phyloP scores from a whole-genome alignment of 371 early-diverging fungal genomes.

The Phascolomyces articulosus region DNA sequence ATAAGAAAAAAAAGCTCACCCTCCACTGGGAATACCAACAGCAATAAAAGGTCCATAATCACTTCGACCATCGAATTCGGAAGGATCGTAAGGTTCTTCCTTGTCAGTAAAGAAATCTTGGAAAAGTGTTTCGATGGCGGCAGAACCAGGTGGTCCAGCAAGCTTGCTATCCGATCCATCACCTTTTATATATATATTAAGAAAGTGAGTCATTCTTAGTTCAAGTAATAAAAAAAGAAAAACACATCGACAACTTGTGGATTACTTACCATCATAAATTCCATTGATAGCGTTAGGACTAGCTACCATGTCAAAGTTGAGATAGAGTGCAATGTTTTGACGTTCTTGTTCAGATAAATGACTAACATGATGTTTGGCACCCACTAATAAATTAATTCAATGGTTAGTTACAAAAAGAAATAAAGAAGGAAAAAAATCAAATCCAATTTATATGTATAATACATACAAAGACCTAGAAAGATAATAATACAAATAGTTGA shows the following conservation, averaged over 20 bases:
- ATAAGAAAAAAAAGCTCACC: too few species aligned
- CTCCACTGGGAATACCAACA: constrained; percentile 61
- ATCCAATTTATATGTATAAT: too few species aligned
- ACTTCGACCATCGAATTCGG: constrained; percentile 44
- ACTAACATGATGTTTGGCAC: constrained; percentile 67
- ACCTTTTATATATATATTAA: too few species aligned
- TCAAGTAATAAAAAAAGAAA: too few species aligned
- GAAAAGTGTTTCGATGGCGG: constrained; percentile 60
- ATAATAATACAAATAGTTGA: too few species aligned
- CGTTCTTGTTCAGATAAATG: constrained; percentile 28
- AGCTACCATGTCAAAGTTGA: constrained; percentile 83
- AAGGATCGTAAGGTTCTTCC: constrained; percentile 39
- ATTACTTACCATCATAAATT: constrained; percentile 19
- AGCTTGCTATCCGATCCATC: constrained; percentile 42
- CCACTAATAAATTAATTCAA: too few species aligned
- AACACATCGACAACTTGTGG: too few species aligned
- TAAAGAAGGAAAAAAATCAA: too few species aligned
- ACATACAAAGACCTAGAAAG: too few species aligned
- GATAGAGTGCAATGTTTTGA: constrained; percentile 57
- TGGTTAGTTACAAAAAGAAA: too few species aligned
- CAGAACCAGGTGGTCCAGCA: constrained; percentile 37
- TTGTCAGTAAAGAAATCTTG: constrained; percentile 57
- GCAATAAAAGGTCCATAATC: constrained; percentile 48
- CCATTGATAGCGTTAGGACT: constrained; percentile 75
- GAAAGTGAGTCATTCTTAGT: too few species aligned